Evolutionary conservation across 176 grass and related monocot species (phyloP).

Genomic region (Bolboschoenus planiculmis): DNA sequence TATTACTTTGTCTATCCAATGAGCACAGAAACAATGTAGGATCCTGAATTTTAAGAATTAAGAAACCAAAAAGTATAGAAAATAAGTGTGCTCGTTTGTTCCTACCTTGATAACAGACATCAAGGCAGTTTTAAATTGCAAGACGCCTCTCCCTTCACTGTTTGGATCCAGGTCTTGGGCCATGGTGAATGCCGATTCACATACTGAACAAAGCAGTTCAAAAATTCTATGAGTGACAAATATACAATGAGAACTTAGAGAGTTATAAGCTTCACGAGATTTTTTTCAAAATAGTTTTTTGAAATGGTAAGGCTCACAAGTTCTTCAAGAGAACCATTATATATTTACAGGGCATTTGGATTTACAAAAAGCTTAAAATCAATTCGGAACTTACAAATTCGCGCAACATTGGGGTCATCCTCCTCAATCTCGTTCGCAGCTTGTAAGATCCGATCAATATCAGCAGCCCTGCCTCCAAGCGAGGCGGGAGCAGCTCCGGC

Average conservation of each 20-base stretch:
- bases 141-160: conserved; percentile 65
- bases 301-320: neutral
- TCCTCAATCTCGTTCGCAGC: conserved; percentile 74
- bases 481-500: conserved; percentile 53
- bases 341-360: neutral
- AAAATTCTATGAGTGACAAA: neutral
- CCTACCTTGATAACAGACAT: conserved; percentile 77
- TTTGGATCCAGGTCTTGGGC: conserved; percentile 73
- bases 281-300: neutral
- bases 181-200: conserved; percentile 78
- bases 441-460: conserved; percentile 88
- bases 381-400: conserved; percentile 43
- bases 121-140: conserved; percentile 89
- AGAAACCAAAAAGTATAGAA: neutral
- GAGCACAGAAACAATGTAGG: neutral
- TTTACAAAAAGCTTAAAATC: neutral
- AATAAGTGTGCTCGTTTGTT: conserved; percentile 1
- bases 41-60: neutral
- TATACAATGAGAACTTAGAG: neutral
- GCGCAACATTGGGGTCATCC: conserved; percentile 73
- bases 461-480: conserved; percentile 43
- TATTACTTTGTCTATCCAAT: neutral
- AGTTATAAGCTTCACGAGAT: neutral
- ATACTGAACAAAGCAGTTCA: conserved; percentile 32
- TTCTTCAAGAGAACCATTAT: neutral